A percentile compares a stretch with the other conserved stretches of the same genome.
These are phyloP conservation scores for Prunus mume DNA, from an alignment of 306 rosid genomes.

Conservation along the genomic window DNA sequence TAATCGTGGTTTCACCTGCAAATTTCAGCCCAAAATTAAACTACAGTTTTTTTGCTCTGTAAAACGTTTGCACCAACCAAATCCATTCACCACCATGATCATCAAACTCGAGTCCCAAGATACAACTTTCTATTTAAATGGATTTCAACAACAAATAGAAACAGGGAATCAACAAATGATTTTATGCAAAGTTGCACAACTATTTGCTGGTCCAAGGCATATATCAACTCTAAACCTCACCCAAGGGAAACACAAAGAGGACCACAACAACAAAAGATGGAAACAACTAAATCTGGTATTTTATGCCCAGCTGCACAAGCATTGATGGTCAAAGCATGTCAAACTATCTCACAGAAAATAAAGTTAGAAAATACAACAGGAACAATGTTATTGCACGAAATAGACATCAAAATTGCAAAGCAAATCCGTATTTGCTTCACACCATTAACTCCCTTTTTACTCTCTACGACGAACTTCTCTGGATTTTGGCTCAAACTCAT, in stretches of 20 bases:
- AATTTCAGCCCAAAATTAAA: neutral
- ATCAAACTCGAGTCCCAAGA: neutral
- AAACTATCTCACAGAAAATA: neutral
- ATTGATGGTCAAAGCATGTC: neutral
- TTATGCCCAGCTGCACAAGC: neutral
- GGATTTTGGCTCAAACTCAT: conserved; percentile 33
- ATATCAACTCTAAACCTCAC: neutral
- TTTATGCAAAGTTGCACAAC: neutral
- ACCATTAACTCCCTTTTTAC: conserved; percentile 30
- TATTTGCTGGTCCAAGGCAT: neutral
- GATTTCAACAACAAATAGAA: neutral
- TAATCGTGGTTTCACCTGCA: neutral
- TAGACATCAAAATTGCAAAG: neutral
- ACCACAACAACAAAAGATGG: neutral
- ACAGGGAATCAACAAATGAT: neutral
- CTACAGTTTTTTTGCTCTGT: neutral
- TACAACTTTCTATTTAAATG: neutral
- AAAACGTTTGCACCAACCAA: neutral
- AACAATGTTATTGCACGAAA: neutral
- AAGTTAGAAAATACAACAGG: neutral
- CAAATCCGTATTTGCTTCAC: neutral
- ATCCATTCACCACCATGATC: neutral
- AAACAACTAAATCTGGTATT: neutral
- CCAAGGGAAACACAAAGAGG: neutral
- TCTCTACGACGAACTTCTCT: conserved; percentile 25